These are phyloP conservation scores for Brettanomyces anomalus DNA, from an alignment of 805 yeast species.

Conservation along the genomic window DNA sequence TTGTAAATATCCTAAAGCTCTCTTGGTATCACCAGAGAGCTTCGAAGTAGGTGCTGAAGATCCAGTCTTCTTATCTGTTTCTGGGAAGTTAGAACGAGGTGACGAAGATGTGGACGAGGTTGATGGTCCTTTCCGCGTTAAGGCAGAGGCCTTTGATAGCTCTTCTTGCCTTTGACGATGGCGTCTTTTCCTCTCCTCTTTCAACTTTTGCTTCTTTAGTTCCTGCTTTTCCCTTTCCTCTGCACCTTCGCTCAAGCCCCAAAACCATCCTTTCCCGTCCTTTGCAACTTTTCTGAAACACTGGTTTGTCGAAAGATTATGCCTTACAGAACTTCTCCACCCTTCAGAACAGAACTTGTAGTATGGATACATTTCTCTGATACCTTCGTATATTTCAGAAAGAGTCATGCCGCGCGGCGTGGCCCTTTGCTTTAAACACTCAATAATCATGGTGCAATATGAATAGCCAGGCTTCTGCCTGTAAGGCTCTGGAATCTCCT, in stretches of 20 bases:
- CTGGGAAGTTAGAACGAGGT: too few relatives aligned
- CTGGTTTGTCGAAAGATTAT: conserved; percentile 78
- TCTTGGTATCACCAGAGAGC: conserved; percentile 52
- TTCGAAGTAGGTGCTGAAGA: conserved; percentile 14
- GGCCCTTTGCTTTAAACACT: conserved; percentile 61
- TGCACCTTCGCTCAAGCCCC: conserved; percentile 61
- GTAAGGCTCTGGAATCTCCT: conserved; percentile 84
- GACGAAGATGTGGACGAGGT: not conserved
- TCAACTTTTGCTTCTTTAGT: conserved; percentile 37
- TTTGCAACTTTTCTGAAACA: conserved; percentile 74
- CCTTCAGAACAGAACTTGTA: conserved; percentile 93
- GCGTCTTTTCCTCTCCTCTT: conserved; percentile 29
- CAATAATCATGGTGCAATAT: conserved; percentile 71
- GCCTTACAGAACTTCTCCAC: conserved; percentile 94
- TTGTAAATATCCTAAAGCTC: conserved; percentile 75
- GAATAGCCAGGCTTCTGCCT: conserved; percentile 78
- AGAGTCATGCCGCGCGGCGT: conserved; percentile 68
- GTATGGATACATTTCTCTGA: conserved; percentile 83
- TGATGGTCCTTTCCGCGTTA: not conserved
- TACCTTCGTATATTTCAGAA: conserved; percentile 79
- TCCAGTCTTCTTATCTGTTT: not conserved
- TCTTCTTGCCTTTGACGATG: not conserved
- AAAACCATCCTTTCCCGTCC: conserved; percentile 91
- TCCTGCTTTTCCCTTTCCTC: conserved; percentile 59
- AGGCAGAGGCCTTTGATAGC: not conserved